phyloP scores from a whole-genome alignment of 352 stramenopile genomes.

The Phytophthora fragariaefolia region DNA sequence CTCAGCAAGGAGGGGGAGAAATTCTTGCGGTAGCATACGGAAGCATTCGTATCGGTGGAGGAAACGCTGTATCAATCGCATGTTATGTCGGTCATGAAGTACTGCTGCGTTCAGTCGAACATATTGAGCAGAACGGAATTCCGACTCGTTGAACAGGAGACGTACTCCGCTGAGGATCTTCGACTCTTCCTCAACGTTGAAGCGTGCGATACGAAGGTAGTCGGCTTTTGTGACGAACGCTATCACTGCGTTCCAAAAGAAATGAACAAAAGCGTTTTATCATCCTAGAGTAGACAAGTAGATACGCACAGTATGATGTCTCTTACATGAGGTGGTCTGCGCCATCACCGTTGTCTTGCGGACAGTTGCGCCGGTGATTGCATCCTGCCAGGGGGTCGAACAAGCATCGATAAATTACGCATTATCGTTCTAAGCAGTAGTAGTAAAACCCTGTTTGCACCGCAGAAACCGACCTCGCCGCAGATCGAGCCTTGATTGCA shows the following conservation, averaged over 20 bases:
- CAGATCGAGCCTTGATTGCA: conserved; percentile 45
- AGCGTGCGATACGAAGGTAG: conserved; percentile 45
- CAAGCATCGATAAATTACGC: no score
- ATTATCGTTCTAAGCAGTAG: neutral
- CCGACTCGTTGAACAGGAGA: conserved; percentile 3
- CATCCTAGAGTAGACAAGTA: neutral
- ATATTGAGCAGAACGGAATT: neutral
- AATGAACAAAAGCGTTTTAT: neutral
- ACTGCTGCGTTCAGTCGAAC: neutral
- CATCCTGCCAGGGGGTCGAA: conserved; percentile 45
- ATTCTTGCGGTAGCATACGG: conserved; percentile 37
- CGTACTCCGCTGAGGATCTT: conserved; percentile 2
- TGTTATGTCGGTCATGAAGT: neutral
- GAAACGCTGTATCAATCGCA: conserved; percentile 39
- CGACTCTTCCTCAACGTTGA: conserved; percentile 39
- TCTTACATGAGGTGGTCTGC: conserved; percentile 50
- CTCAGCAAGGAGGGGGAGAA: conserved; percentile 34
- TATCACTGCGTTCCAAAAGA: conserved; percentile 24
- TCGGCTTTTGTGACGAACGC: conserved; percentile 47
- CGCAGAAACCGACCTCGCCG: conserved; percentile 45
- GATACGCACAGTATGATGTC: neutral
- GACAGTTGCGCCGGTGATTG: conserved; percentile 36
- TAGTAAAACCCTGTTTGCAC: neutral
- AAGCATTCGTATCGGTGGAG: conserved; percentile 51
- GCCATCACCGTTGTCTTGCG: conserved; percentile 46